Base-by-base conservation (phyloP, 352 stramenopile species). In the Globisporangium acanthophoron region DNA sequence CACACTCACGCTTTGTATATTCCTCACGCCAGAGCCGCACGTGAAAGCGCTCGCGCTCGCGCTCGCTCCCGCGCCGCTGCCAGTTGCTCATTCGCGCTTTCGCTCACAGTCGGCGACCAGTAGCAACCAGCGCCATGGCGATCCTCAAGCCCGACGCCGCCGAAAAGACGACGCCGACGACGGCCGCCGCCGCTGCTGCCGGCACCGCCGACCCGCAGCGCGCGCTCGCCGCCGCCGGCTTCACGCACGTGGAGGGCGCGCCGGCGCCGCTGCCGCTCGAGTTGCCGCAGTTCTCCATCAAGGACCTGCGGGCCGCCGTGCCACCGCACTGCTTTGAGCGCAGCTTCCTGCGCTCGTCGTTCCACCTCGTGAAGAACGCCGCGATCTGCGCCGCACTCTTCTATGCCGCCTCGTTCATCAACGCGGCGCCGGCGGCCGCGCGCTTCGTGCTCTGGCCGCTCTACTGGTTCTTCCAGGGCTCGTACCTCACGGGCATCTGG, bases 401-500 rank as follows among this genome's bases (percentile, higher is more conserved):
- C 49, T 98, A 96, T 64, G 71, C 74, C 18, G 94, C 95, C 9
- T 81, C 70, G 6, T 87, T 80, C 52, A 83, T 97, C 57, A 70
- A 85, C 45, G 79, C 70, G 51, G 29, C 46, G 0, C 59, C 59
- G 0, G 29, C n/a, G 12, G 45, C 46, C 16, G 31, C 54, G 20
- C 41, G 44, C 39, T 72, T 70, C 51, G 55, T 85, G 60, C 80
- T 93, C 41, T 99, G 97, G 97, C 80, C 88, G 3, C 61, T 93
- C 47, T 99, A 99, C 78, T 98, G 94, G 76, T 99, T 98, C 75
- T 92, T 96, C 71, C 96, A 98, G 81, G 97, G 97, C 65, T 97
- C 84, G 59, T 98, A 99, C 66, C 77, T 98, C 52, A 99, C 96
- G 45, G 96, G 96, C 48, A 87, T 98, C 41, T 99, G 96, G 97